Evolutionary conservation across 805 yeast genomes (phyloP).

Genomic region (Metschnikowia similis): DNA sequence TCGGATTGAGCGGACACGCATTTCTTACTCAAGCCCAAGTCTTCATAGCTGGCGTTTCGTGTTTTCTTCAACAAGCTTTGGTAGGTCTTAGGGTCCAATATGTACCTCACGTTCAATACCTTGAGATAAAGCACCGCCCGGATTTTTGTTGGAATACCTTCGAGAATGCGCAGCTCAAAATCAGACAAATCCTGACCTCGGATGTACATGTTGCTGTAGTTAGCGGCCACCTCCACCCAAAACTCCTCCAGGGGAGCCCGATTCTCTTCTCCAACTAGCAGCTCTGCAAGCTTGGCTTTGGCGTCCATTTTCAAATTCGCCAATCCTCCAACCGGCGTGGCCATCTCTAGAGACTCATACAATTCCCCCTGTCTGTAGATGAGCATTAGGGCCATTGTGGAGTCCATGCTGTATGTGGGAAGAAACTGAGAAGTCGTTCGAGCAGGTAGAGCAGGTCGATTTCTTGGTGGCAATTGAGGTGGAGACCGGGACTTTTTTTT

Average conservation of each 20-base stretch:
- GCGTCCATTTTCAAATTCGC: conserved; percentile 10
- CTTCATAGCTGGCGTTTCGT: conserved; percentile 4
- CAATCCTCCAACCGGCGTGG: conserved; percentile 11
- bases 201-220: conserved; percentile 14
- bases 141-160: conserved; percentile 29
- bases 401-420: conserved; percentile 7
- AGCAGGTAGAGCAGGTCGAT: conserved; percentile 9
- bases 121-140: conserved; percentile 32
- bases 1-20: conserved; percentile 13
- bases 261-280: neutral
- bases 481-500: neutral
- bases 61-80: conserved; percentile 28
- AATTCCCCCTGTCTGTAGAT: conserved; percentile 11
- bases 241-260: conserved; percentile 9
- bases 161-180: conserved; percentile 17
- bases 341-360: conserved; percentile 8
- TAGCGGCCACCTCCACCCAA: conserved; percentile 19
- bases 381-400: conserved; percentile 10
- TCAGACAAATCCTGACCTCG: conserved; percentile 6
- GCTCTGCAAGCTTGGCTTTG: neutral
- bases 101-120: conserved; percentile 27
- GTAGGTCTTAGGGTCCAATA: conserved; percentile 26
- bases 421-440: conserved; percentile 1
- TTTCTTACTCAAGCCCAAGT: conserved; percentile 1
- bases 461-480: neutral